A percentile compares a stretch with the other conserved stretches of the same genome.
Conservation (phyloP, 2,329 filamentous ascomycete species). For the Fusarium xyrophilum region DNA sequence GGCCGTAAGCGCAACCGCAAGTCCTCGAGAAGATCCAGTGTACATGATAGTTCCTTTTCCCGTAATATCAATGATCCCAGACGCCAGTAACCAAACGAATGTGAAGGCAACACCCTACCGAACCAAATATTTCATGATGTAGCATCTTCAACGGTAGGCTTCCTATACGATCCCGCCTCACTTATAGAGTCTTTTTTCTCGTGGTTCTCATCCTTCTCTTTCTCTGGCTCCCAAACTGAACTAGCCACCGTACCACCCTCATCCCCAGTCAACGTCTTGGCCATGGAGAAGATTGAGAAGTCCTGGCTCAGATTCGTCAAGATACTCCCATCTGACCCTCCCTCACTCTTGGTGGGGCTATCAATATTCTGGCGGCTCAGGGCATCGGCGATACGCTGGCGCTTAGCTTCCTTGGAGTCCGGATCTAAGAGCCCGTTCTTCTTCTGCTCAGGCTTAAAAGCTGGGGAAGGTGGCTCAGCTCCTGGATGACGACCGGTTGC, state of each 20-base stretch:
- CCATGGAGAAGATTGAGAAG: slow-evolving; percentile 37
- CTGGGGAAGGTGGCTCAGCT: slow-evolving; percentile 16
- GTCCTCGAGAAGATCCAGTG: neutral
- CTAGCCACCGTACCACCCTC: slow-evolving; percentile 36
- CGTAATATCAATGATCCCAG: slow-evolving; percentile 1
- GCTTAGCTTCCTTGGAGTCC: slow-evolving; percentile 26
- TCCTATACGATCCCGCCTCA: slow-evolving; percentile 35
- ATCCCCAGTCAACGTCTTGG: slow-evolving; percentile 31
- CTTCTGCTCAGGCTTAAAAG: slow-evolving; percentile 3
- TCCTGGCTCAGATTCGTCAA: slow-evolving; percentile 34
- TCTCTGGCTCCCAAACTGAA: slow-evolving; percentile 31
- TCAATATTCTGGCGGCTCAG: slow-evolving; percentile 30
- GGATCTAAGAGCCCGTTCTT: slow-evolving; percentile 4
- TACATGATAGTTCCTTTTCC: slow-evolving; percentile 5
- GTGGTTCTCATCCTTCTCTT: neutral
- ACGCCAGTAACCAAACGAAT: slow-evolving; percentile 24
- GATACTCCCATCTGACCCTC: slow-evolving; percentile 24
- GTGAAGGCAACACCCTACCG: neutral
- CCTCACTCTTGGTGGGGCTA: slow-evolving; percentile 18
- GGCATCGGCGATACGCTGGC: slow-evolving; percentile 33
- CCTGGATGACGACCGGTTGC: slow-evolving; percentile 28
- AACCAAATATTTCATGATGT: neutral
- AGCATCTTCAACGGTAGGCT: slow-evolving; percentile 37
- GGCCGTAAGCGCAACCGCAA: neutral
- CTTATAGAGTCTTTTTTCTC: slow-evolving; percentile 19